Base-by-base conservation (phyloP, 2,329 filamentous ascomycete species). In the Arthrinium phaeospermum region DNA sequence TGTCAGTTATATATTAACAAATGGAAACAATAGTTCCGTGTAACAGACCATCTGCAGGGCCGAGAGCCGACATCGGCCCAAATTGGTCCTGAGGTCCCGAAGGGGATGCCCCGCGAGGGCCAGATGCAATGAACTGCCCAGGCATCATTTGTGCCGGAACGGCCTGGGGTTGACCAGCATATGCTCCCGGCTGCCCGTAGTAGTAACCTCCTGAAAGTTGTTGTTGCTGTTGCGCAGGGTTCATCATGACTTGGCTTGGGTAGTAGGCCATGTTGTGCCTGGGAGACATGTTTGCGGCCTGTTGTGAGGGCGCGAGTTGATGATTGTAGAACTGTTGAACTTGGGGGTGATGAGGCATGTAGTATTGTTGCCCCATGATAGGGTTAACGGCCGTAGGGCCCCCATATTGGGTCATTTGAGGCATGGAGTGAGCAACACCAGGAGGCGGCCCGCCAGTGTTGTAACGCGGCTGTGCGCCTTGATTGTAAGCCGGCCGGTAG, bases 211-310 rank as follows among this genome's bases (percentile, higher is more conserved):
- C 73, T 41, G 57, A 14, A 1, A 79, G 74, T 6, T 79, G 78
- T 30, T 30, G 27, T 30, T 79, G 77, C 71, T 86, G 77, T 71
- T 86, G 85, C 8, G 80, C 78, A 51, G 82, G 82, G 53, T 81
- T 82, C 80, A 86, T 82, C 72, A 86, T 80, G 73, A 86, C 76
- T 30, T 84, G 81, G 69, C 80, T 83, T 22, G 83, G 78, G 71
- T 87, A 88, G 75, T 84, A 89, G 37, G 80, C 79, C 76, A 86
- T 77, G 70, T 78, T 83, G 69, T 83, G 81, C 57, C 83, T 82
- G 6, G 79, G 78, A 19, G 83, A 75, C 70, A 85, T 77, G 68
- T 71, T 79, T 53, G 74, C 75, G 61, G 79, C 82, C 68, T 77
- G 80, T 57, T 82, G 84, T 74, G 81, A 76, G 24, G 83, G 80